Evolutionary conservation across 169 alveolate genomes (phyloP), one percentile per base, ranked within the genome.

Genomic region (Eimeria maxima): DNA sequence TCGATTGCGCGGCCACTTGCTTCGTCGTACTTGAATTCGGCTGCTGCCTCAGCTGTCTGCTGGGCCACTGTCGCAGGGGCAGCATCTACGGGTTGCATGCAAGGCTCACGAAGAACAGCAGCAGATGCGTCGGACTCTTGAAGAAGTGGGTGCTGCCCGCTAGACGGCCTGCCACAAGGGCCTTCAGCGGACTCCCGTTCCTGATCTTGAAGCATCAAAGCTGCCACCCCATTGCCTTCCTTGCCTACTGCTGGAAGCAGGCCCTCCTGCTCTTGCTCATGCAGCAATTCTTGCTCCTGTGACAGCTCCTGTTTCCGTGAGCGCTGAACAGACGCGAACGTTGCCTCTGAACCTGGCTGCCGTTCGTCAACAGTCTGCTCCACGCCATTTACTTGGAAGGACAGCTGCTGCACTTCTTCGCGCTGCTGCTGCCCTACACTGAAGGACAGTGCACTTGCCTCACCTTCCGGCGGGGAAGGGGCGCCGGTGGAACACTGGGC

Each of bases 401-500:
- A 11, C 53, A n/a, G 74, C 27, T 24, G 33, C 73, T 47, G 69
- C 50, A 45, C 29, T 20, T 4, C 67, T 13, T 53, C 73, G 76
- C 2, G 74, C 3, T 20, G 91, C 71, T 18, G 90, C 65, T 83
- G 91, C 55, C 44, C 33, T 55, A 3, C 67, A 57, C 47, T 6
- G 60, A 20, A 53, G 11, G 13, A 18, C 69, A 29, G 33, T 18
- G 71, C n/a, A 83, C 38, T 45, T 29, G 91, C 71, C 29, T 83
- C 91, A 83, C 50, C 71, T 55, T 83, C 73, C 10, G 91, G 91
- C 16, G 91, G 91, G 38, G 91, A 83, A 18, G 91, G 91, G 47
- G 91, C 42, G 55, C 91, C 91, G 22, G 91, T 83, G 55, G 91
- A 83, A 55, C 91, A 83, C 16, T 83, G 91, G 73, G 73, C 91